Evolutionary conservation across 2,329 filamentous ascomycete genomes (phyloP), one percentile per base, ranked within the genome.

Genomic region (Pseudogymnoascus sp.): DNA sequence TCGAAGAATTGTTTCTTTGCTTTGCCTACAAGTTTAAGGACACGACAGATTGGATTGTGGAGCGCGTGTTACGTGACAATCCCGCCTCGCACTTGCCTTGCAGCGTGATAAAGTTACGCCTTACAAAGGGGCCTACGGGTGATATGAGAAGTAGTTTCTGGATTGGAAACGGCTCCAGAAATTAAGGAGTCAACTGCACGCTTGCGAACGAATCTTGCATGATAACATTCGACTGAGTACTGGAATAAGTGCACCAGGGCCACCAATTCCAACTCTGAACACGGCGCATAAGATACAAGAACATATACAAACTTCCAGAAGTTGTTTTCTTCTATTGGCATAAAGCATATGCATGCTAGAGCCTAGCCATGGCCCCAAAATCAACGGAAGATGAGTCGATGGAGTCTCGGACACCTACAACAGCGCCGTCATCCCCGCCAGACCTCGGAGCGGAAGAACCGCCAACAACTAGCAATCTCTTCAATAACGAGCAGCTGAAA

Each of bases 401-500:
- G 50, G 50, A 57, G 50, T 63, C 62, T 36, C 47, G 47, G 33
- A 35, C 26, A 23, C 62, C 62, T 28, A 61, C 62, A 31, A 63
- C 47, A 11, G 53, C 28, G 17, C 47, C 62, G 15, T 63, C 62
- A 11, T 61, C 47, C 28, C 62, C 62, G 28, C 62, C 62, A 17
- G 31, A 36, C 17, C 4, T 61, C n/a, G 36, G 36, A 11, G 50
- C n/a, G 33, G 62, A 61, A 28, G 47, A 62, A 15, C 47, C 38
- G 9, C 61, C 42, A 60, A 28, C n/a, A 26, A 35, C 23, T 13
- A 63, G 47, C 47, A 63, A 35, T 23, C 11, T 50, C n/a, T 35
- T 61, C 35, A 40, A 38, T 26, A 70, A 72, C 62, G 70, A 72
- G 44, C 69, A 71, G 19, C 44, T 33, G 19, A 38, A 65, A 59